phyloP scores from a whole-genome alignment of 352 stramenopile species.

The Aphanomyces stellatus region DNA sequence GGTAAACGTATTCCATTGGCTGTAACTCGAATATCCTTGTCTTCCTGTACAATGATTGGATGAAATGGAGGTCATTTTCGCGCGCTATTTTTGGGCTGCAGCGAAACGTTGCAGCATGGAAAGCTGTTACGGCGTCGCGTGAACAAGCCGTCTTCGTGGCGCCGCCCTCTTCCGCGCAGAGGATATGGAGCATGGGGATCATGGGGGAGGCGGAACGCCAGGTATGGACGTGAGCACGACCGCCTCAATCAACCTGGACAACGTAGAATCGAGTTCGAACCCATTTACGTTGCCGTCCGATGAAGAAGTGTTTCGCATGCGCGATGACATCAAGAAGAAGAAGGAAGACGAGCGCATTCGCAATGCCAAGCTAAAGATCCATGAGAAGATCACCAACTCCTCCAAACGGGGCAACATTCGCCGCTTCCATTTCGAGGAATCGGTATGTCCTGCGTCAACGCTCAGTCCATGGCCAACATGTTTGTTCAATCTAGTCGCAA shows the following conservation, averaged over 20 bases:
- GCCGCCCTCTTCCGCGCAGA: no score
- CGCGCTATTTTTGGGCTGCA: not conserved
- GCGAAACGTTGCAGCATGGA: not conserved
- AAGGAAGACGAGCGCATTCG: constrained; percentile 57
- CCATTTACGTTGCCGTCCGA: constrained; percentile 90
- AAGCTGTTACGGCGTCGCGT: no score
- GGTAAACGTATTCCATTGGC: no score
- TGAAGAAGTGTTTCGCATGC: constrained; percentile 92
- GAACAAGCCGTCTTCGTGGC: no score
- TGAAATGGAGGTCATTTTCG: not conserved
- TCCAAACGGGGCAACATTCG: constrained; percentile 76
- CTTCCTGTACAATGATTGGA: not conserved
- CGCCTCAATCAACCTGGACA: not conserved
- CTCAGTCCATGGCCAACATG: no score
- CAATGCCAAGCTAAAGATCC: constrained; percentile 72
- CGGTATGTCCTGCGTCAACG: constrained; percentile 33
- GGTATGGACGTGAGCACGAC: not conserved
- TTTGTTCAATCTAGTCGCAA: constrained; percentile 32
- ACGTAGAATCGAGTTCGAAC: constrained; percentile 32
- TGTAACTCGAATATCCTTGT: no score
- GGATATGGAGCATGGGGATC: not conserved
- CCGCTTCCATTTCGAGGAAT: constrained; percentile 55
- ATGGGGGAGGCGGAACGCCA: not conserved
- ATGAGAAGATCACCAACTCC: constrained; percentile 82
- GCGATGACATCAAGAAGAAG: constrained; percentile 83